Evolutionary conservation across 176 grass and related monocot species (phyloP).

Genomic region (Oryza meridionalis): DNA sequence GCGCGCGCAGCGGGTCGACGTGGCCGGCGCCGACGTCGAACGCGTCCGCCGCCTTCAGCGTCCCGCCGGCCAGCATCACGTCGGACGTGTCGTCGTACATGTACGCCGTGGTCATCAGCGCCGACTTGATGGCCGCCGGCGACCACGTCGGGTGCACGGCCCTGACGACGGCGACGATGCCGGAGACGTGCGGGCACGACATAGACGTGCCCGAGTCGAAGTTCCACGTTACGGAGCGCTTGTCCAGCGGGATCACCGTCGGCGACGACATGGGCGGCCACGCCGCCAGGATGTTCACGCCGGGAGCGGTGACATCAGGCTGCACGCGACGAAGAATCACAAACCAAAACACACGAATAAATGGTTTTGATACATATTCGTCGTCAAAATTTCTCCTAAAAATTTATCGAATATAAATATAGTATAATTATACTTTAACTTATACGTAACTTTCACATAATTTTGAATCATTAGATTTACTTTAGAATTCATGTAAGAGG

Average conservation of each 20-base stretch:
- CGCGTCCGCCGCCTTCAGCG: conserved; percentile 70
- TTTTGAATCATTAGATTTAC: too few species aligned
- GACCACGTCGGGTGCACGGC: conserved; percentile 84
- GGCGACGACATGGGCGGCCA: conserved; percentile 77
- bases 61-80: conserved; percentile 66
- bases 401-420: too few species aligned
- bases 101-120: conserved; percentile 90
- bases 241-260: conserved; percentile 61
- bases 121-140: conserved; percentile 81
- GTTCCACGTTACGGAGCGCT: conserved; percentile 70
- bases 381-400: too few species aligned
- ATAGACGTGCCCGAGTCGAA: conserved; percentile 88
- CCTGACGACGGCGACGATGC: conserved; percentile 80
- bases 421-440: too few species aligned
- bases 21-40: conserved; percentile 87
- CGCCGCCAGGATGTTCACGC: conserved; percentile 85
- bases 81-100: conserved; percentile 64
- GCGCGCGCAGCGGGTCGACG: conserved; percentile 66
- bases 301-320: conserved; percentile 86
- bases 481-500: too few species aligned
- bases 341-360: not conserved
- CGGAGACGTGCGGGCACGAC: conserved; percentile 90
- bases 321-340: conserved; percentile 41
- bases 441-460: too few species aligned
- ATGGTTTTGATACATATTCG: too few species aligned